A percentile compares a stretch with the other conserved stretches of the same genome.
These are phyloP conservation scores for Pseudogymnoascus pannorum DNA, from an alignment of 2,329 filamentous ascomycete species.

Conservation along the genomic window DNA sequence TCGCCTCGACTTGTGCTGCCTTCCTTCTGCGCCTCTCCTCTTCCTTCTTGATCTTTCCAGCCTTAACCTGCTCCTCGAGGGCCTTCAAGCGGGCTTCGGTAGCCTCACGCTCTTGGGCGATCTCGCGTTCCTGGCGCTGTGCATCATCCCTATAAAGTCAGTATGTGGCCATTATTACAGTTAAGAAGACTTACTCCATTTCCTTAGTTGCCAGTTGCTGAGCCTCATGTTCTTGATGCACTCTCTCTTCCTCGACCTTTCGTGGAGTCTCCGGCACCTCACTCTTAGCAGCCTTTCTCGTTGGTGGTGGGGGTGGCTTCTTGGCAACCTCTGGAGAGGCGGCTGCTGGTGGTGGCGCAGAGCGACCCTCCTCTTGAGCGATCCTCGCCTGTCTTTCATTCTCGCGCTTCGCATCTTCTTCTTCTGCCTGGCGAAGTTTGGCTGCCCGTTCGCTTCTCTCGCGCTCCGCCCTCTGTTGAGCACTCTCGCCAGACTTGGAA, in stretches of 20 bases:
- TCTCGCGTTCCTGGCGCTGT: slow-evolving; percentile 68
- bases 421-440: slow-evolving; percentile 81
- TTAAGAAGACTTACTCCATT: slow-evolving; percentile 69
- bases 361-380: slow-evolving; percentile 28
- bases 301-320: slow-evolving; percentile 72
- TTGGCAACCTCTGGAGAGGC: slow-evolving; percentile 35
- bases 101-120: slow-evolving; percentile 71
- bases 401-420: slow-evolving; percentile 85
- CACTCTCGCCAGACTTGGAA: slow-evolving; percentile 68
- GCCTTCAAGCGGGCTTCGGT: slow-evolving; percentile 77
- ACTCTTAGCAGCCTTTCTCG: slow-evolving; percentile 60
- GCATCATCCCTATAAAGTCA: slow-evolving; percentile 57
- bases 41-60: slow-evolving; percentile 90
- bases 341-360: slow-evolving; percentile 21
- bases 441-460: slow-evolving; percentile 83
- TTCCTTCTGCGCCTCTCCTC: slow-evolving; percentile 93
- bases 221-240: slow-evolving; percentile 65
- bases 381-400: slow-evolving; percentile 62
- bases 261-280: slow-evolving; percentile 53
- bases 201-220: slow-evolving; percentile 66
- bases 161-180: slow-evolving; percentile 11
- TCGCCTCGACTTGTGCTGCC: slow-evolving; percentile 76
- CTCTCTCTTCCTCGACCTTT: slow-evolving; percentile 58
- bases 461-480: slow-evolving; percentile 78
- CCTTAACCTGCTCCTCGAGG: slow-evolving; percentile 86